Evolutionary conservation across 805 yeast genomes (phyloP).

Genomic region (Cyberlindnera euphorbiae): DNA sequence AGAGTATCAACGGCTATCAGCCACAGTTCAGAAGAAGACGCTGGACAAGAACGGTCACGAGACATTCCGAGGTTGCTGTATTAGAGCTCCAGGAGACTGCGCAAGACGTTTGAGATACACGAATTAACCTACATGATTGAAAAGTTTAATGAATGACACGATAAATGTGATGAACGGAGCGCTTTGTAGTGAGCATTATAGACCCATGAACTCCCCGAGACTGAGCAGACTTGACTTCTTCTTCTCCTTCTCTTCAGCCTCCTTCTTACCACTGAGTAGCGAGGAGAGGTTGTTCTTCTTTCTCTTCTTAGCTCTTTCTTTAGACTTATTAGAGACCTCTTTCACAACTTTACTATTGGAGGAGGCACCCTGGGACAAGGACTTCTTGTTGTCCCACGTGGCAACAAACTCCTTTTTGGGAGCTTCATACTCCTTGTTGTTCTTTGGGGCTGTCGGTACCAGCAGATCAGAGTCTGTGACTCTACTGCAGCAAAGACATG

Average conservation of each 20-base stretch:
- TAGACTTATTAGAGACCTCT: conserved; percentile 27
- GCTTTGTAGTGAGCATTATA: conserved; percentile 1
- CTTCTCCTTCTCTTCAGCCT: conserved; percentile 29
- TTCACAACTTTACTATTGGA: no score
- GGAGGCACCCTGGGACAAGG: no score
- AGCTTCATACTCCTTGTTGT: not conserved
- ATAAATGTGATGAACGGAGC: not conserved
- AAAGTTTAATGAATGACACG: not conserved
- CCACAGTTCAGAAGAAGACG: conserved; percentile 54
- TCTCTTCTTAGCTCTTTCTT: conserved; percentile 42
- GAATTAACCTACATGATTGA: not conserved
- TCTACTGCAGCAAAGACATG: conserved; percentile 28
- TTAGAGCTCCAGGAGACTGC: no score
- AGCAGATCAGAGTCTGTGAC: conserved; percentile 14
- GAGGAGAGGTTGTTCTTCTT: conserved; percentile 40
- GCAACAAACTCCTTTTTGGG: conserved; percentile 21
- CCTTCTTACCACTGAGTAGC: conserved; percentile 38
- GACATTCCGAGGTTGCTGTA: conserved; percentile 19
- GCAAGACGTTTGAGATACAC: not conserved
- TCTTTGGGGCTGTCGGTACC: conserved; percentile 6
- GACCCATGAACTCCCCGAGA: conserved; percentile 46
- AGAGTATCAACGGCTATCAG: conserved; percentile 24
- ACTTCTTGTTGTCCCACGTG: conserved; percentile 20
- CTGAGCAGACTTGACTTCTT: conserved; percentile 34
- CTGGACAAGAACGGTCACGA: conserved; percentile 47